Base-by-base conservation (phyloP, 164 flowering plant genomes). In the Vitis labrusca region DNA sequence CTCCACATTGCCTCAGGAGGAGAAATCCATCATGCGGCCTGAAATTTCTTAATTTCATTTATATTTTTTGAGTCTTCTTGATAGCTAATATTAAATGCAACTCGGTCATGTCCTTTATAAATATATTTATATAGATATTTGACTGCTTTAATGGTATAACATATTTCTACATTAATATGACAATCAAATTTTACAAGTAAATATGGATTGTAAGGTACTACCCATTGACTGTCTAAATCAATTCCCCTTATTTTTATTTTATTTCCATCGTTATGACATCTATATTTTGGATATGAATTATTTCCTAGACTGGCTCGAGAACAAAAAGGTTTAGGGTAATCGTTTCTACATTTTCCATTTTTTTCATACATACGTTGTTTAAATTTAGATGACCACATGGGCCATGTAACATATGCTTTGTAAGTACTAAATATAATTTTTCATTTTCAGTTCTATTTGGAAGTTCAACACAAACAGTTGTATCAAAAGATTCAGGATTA, bases 121-220 rank as follows among this genome's bases (percentile, higher is more conserved):
- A 79, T 50, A 47, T 78, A 75, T 51, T 75, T 75, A 13, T 61
- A 75, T 2, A 75, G 27, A 58, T 78, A 78, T 37, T 75, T 78
- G 5, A 73, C 52, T 14, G 52, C 56, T n/a, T 50, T 59, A 0
- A 50, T 50, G 1, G 44, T 65, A 1, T 56, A 48, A 23, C 71
- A 70, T 1, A 65, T 13, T 30, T 75, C 78, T 2, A 75, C 71
- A 70, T 75, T 75, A 0, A 75, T 61, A 49, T 75, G 70, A 47
- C 66, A 59, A 14, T 73, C 32, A 32, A 16, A 73, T 16, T 23
- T 67, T 10, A 55, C 50, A 3, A 73, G 53, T 7, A 81, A 23
- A 11, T 61, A 67, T 5, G 66, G 69, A 59, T 78, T 75, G 54
- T 78, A 75, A 2, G 81, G 78, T 2, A 81, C 50, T 15, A 81